Percentiles rank a stretch among this genome's conserved stretches.
phyloP scores from a whole-genome alignment of 306 rosid species.

The Cicer pinnatifidum region DNA sequence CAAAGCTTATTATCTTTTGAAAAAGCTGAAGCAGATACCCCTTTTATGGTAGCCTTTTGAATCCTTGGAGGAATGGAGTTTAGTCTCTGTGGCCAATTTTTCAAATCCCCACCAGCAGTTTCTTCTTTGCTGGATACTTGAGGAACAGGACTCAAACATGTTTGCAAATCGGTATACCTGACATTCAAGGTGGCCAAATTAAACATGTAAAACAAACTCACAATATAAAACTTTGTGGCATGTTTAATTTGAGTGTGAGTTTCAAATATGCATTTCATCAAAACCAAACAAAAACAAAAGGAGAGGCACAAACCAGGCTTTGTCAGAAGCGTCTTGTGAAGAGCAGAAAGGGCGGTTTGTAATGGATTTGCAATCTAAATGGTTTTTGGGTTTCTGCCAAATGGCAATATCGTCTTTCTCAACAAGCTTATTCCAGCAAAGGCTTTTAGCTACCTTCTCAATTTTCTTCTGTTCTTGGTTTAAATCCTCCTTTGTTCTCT shows the following conservation, averaged over 20 bases:
- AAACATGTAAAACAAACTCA: background rate
- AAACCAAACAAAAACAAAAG: too few relatives aligned
- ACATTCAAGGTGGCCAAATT: conserved; percentile 8
- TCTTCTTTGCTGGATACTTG: conserved; percentile 57
- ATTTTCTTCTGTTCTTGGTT: conserved; percentile 62
- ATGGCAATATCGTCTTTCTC: conserved; percentile 75
- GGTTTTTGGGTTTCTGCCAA: conserved; percentile 85
- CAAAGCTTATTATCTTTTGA: conserved; percentile 58
- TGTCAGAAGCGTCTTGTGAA: conserved; percentile 59
- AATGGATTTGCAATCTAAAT: conserved; percentile 60
- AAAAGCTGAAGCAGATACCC: conserved; percentile 53
- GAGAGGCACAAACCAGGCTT: conserved; percentile 63
- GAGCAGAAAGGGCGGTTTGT: conserved; percentile 52
- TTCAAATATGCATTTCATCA: too few relatives aligned
- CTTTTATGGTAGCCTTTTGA: conserved; percentile 54
- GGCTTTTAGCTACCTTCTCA: conserved; percentile 68
- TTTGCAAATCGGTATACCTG: conserved; percentile 71
- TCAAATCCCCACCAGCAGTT: conserved; percentile 62
- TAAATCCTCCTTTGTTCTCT: conserved; percentile 63
- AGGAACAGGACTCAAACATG: conserved; percentile 73
- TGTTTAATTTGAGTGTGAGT: too few relatives aligned
- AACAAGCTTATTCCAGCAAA: conserved; percentile 75
- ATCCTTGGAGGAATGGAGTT: conserved; percentile 70
- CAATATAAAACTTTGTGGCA: too few relatives aligned
- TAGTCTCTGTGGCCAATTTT: conserved; percentile 73